phyloP scores from a whole-genome alignment of 2,329 filamentous ascomycete species.

The Sarocladium oryzae region DNA sequence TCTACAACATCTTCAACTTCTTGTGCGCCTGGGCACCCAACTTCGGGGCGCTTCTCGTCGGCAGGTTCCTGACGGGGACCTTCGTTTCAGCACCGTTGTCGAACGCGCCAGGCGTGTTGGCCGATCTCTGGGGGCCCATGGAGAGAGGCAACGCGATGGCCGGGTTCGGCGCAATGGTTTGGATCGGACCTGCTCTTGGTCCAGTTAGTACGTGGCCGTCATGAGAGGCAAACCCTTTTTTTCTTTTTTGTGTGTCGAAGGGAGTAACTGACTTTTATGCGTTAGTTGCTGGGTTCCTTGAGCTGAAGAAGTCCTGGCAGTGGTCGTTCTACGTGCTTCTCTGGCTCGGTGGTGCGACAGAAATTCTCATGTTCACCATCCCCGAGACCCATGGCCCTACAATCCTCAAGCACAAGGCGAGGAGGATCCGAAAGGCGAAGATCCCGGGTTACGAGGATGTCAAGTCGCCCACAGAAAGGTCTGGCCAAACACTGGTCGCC shows the following conservation, averaged over 20 bases:
- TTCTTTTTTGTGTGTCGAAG: too few species aligned
- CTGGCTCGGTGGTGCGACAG: conserved; percentile 32
- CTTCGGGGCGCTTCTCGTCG: conserved; percentile 44
- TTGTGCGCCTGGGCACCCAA: conserved; percentile 49
- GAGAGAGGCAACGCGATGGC: conserved; percentile 49
- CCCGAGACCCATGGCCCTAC: conserved; percentile 49
- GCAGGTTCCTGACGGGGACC: conserved; percentile 49
- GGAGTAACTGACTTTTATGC: background rate
- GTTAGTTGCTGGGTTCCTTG: conserved; percentile 45
- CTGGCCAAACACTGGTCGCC: conserved; percentile 24
- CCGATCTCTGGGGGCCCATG: conserved; percentile 45
- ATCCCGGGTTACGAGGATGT: conserved; percentile 42
- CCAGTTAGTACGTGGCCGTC: conserved; percentile 30
- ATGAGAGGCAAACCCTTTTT: background rate
- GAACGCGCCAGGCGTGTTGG: conserved; percentile 44
- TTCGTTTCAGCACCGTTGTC: conserved; percentile 45
- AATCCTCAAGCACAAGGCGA: conserved; percentile 47
- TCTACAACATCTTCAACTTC: conserved; percentile 45
- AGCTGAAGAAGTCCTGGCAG: conserved; percentile 47
- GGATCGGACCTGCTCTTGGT: conserved; percentile 45
- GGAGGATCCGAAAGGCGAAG: conserved; percentile 38
- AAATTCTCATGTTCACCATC: conserved; percentile 46
- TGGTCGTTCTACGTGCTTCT: conserved; percentile 46
- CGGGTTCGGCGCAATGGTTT: conserved; percentile 45
- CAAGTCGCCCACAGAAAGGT: conserved; percentile 40